phyloP scores from a whole-genome alignment of 352 stramenopile genomes.

The Phytophthora megakarya region DNA sequence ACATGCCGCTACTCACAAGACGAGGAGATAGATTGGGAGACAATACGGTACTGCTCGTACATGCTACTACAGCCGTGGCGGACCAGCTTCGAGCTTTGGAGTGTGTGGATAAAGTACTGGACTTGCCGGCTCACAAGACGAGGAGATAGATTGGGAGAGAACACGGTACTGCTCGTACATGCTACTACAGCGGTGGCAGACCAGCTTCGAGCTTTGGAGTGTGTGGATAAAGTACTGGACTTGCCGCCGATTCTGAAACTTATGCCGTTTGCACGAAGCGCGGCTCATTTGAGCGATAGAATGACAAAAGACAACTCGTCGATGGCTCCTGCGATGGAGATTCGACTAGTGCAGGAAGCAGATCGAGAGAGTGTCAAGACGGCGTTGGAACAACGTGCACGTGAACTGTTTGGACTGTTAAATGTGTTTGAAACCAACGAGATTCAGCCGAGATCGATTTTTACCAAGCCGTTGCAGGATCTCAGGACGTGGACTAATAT shows the following conservation, averaged over 20 bases:
- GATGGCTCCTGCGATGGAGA: slow-evolving; percentile 57
- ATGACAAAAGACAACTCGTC: slow-evolving; percentile 23
- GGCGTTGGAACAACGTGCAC: slow-evolving; percentile 47
- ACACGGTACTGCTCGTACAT: slow-evolving; percentile 68
- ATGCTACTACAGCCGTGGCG: slow-evolving; percentile 52
- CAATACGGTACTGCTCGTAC: slow-evolving; percentile 64
- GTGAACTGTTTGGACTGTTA: slow-evolving; percentile 49
- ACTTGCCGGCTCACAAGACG: slow-evolving; percentile 55
- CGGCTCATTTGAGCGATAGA: slow-evolving; percentile 44
- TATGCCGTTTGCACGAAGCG: slow-evolving; percentile 66
- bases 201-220: slow-evolving; percentile 46
- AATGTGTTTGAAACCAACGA: slow-evolving; percentile 62
- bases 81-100: slow-evolving; percentile 41
- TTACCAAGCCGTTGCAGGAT: slow-evolving; percentile 55
- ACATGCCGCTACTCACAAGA: slow-evolving; percentile 66
- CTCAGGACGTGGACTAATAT: slow-evolving; percentile 64
- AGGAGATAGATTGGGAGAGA: slow-evolving; percentile 40
- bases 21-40: slow-evolving; percentile 40
- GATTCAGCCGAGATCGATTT: slow-evolving; percentile 46
- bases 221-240: slow-evolving; percentile 50
- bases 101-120: slow-evolving; percentile 54
- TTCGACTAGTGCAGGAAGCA: slow-evolving; percentile 54
- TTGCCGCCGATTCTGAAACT: slow-evolving; percentile 71
- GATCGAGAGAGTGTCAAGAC: slow-evolving; percentile 33
- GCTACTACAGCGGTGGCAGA: slow-evolving; percentile 42